phyloP scores from a whole-genome alignment of 2,329 filamentous ascomycete genomes.

The Aureobasidium musti region DNA sequence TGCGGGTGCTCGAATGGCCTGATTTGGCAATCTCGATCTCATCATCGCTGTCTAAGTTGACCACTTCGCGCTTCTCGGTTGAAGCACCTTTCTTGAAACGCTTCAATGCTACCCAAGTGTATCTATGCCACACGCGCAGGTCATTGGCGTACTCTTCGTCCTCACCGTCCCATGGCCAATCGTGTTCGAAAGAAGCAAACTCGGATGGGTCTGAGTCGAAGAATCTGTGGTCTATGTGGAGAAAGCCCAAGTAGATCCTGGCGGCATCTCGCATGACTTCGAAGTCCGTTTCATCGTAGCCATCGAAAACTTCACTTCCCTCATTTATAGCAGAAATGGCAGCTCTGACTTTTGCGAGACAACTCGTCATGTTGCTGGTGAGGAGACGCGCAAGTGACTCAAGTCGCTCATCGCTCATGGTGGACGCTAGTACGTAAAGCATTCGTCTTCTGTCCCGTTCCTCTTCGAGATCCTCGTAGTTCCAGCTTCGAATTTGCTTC shows the following conservation, averaged over 20 bases:
- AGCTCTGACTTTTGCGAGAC: not conserved
- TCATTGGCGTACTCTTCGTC: not conserved
- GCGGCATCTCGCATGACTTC: constrained; percentile 13
- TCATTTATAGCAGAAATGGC: not conserved
- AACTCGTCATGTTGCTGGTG: constrained; percentile 50
- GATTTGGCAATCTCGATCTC: constrained; percentile 28
- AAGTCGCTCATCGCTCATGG: not conserved
- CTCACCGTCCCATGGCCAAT: not conserved
- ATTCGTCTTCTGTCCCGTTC: constrained; percentile 44
- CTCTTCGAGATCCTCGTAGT: constrained; percentile 43
- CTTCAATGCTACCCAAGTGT: constrained; percentile 15
- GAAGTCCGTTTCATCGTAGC: not conserved
- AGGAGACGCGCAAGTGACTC: constrained; percentile 38
- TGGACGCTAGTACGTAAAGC: constrained; percentile 4
- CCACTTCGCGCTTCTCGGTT: not conserved
- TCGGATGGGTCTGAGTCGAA: not conserved
- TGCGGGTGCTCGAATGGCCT: constrained; percentile 32
- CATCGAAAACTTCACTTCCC: not conserved
- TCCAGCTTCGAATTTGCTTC: constrained; percentile 39
- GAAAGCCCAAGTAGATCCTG: constrained; percentile 10
- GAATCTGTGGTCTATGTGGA: not conserved
- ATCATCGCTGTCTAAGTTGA: constrained; percentile 32
- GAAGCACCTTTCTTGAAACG: constrained; percentile 14
- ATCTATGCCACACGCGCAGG: not conserved
- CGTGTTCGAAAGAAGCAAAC: not conserved